Evolutionary conservation across 345 rosid genomes (phyloP), one percentile per base, ranked within the genome.

Genomic region (Arabis hirsuta): DNA sequence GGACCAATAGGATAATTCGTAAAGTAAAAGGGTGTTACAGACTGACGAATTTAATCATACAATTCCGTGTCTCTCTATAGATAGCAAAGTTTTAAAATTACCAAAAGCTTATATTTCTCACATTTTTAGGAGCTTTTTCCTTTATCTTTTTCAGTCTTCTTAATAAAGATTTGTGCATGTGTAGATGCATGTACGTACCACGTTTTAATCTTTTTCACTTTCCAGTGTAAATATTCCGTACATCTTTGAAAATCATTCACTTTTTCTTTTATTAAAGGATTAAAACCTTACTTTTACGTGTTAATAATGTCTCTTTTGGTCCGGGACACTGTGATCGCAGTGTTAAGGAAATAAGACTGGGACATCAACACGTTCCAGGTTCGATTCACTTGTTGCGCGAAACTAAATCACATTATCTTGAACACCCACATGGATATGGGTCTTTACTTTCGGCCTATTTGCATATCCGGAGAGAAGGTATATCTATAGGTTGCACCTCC

Each of bases 11-110:
- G 75, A 76, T 69, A 64, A 57, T 29, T 51, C 46, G 20, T 38
- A 60, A 76, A 69, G 76, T 63, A 70, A 76, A 70, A 55, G 65
- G 31, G 55, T 48, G 54, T 76, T 52, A 69, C 66, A 38, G 75
- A 63, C 61, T 48, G 55, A 76, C 34, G 50, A 70, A 48, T 56
- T 63, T 76, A 55, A 76, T 70, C 80, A 76, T 76, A 56, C 61
- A 64, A 70, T 76, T 76, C 80, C 71, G 80, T 70, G 75, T 76
- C 76, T 42, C 66, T 70, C 73, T 53, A 55, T 65, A 66, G 67
- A 52, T 76, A 55, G 75, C 24, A 69, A 54, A 69, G 65, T 76
- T 56, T n/a, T 41, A 3, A 64, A 69, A 26, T 69, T 56, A 46
- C 72, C 67, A 69, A 62, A 76, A 70, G 76, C 67, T 63, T 29